Conservation (phyloP, 208 protist genomes). For the Trypanosoma platydactyli region DNA sequence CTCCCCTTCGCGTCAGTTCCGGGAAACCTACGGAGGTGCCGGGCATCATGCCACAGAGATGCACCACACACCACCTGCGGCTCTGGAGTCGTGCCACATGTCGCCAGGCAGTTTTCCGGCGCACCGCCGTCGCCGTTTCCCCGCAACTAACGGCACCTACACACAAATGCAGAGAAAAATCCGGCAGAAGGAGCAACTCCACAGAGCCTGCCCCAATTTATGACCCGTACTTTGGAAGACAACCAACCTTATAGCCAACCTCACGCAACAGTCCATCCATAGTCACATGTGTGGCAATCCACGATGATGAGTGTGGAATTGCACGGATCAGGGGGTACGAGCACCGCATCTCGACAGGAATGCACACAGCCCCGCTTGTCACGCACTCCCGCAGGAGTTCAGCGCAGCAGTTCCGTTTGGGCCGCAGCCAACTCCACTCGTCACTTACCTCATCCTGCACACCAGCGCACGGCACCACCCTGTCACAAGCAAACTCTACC, state of each 20-base stretch:
- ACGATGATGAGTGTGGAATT: neutral
- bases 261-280: conserved; percentile 53
- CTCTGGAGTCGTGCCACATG: too few relatives aligned
- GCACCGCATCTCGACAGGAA: conserved; percentile 6
- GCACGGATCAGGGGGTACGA: conserved; percentile 9
- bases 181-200: too few relatives aligned
- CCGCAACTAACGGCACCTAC: too few relatives aligned
- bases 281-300: conserved; percentile 30
- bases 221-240: conserved; percentile 64
- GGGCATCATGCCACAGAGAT: too few relatives aligned
- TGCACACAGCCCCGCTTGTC: neutral
- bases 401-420: conserved; percentile 30
- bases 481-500: conserved; percentile 2
- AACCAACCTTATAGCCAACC: conserved; percentile 55
- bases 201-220: conserved; percentile 11
- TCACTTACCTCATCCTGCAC: neutral
- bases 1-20: too few relatives aligned
- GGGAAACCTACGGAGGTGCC: neutral
- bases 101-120: too few relatives aligned
- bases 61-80: too few relatives aligned
- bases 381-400: neutral
- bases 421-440: conserved; percentile 39
- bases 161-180: too few relatives aligned
- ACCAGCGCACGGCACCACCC: neutral
- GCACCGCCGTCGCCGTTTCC: too few relatives aligned